Percentiles rank a stretch among this genome's conserved stretches.
These are phyloP conservation scores for Umbelopsis vinacea DNA, from an alignment of 192 early-diverging fungal species.

Conservation along the genomic window DNA sequence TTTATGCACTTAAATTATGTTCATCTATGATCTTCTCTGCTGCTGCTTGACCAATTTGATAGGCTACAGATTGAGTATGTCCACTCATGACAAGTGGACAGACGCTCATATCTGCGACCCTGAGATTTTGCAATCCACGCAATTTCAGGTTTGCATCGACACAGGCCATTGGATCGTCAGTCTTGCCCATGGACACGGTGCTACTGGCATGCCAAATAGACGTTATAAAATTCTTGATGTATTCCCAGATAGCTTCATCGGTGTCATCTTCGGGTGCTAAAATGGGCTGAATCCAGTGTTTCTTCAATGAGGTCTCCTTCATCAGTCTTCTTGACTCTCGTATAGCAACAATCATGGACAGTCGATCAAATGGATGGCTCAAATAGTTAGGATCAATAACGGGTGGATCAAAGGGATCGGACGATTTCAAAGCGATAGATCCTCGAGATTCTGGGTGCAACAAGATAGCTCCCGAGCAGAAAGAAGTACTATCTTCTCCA, in stretches of 20 bases:
- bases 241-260: slow-evolving; percentile 7
- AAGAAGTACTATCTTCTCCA: neutral
- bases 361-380: neutral
- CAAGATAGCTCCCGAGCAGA: neutral
- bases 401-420: neutral
- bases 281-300: neutral
- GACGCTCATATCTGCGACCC: slow-evolving; percentile 38
- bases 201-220: slow-evolving; percentile 35
- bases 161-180: slow-evolving; percentile 26
- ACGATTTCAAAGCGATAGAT: neutral
- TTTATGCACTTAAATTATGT: neutral
- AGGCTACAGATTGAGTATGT: slow-evolving; percentile 3
- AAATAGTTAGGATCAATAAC: neutral
- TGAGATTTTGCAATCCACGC: slow-evolving; percentile 25
- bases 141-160: slow-evolving; percentile 34
- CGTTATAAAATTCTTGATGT: neutral
- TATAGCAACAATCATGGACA: neutral
- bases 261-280: neutral
- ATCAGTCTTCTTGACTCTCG: neutral
- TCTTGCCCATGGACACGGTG: slow-evolving; percentile 36
- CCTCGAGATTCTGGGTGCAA: slow-evolving; percentile 11
- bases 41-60: neutral
- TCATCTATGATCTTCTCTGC: neutral
- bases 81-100: neutral
- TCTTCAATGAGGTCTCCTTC: neutral